Evolutionary conservation across 2,329 filamentous ascomycete species (phyloP), one percentile per base, ranked within the genome.

Genomic region (Botrytis cinerea): DNA sequence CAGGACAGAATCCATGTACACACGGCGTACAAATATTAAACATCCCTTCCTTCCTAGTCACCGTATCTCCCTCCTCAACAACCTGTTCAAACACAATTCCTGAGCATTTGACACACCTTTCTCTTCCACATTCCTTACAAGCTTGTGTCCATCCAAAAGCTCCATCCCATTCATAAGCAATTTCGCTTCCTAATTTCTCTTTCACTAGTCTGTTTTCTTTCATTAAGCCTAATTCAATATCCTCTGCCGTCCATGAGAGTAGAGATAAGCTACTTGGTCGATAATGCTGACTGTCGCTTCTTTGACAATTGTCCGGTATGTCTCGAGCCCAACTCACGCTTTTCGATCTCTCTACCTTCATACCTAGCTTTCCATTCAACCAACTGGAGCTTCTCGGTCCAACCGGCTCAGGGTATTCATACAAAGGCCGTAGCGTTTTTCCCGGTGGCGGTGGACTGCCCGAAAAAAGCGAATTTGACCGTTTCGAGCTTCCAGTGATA

Each of bases 101-200:
- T 12, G 9, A 22, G 32, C 61, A 72, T 28, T 54, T n/a, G 12
- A 72, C 70, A 67, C 54, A 67, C 18, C 70, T 51, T 35, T 66
- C 70, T n/a, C 28, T 67, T 7, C 46, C n/a, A 66, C 61, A 72
- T 32, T 62, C 54, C 28, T 22, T 46, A 38, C 68, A 70, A 28
- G 57, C 51, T 40, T 45, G 20, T 32, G 25, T 64, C 61, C 70
- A 66, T n/a, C 48, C 70, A 59, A 66, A 72, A 25, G 70, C 70
- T 6, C 70, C 70, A 66, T 72, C 70, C 70, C 70, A 72, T 57
- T 54, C 46, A 59, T 72, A 72, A 2, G 61, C 70, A 38, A 67
- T 54, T 14, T 72, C 70, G 14, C 22, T 72, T n/a, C 38, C 70
- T 10, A n/a, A 10, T 22, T 35, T 28, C 43, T 60, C 40, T 12